Conservation (phyloP, 2,329 filamentous ascomycete genomes). For the Penicillium sp. region DNA sequence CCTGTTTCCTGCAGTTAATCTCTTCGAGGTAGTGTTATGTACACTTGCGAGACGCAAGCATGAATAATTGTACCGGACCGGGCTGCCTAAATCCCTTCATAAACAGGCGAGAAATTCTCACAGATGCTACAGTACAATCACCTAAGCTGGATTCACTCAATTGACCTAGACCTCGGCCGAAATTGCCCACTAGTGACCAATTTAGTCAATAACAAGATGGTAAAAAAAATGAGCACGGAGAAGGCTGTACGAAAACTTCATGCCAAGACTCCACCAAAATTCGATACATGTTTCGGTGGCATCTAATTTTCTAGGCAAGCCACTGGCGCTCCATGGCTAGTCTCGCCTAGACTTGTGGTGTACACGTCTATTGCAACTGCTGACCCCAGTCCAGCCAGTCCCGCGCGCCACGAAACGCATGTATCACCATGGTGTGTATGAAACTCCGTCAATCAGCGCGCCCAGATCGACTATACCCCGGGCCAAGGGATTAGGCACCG, state of each 20-base stretch:
- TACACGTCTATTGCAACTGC: conserved; percentile 5
- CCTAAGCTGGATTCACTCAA: background rate
- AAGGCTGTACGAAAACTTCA: background rate
- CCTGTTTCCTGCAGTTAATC: background rate
- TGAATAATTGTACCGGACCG: background rate
- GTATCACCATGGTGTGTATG: background rate
- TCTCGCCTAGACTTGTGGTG: conserved; percentile 4
- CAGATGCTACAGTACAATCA: background rate
- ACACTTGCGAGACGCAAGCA: background rate
- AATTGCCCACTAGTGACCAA: background rate
- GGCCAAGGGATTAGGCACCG: background rate
- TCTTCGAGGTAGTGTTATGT: background rate
- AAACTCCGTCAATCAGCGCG: conserved; percentile 15
- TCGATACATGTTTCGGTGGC: background rate
- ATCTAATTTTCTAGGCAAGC: background rate
- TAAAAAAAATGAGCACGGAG: background rate
- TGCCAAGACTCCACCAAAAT: background rate
- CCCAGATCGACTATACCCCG: background rate
- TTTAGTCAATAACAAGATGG: background rate
- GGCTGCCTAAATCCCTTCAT: background rate
- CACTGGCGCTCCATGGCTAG: background rate
- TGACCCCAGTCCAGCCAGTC: background rate
- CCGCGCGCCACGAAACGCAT: conserved; percentile 1
- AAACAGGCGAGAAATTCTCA: background rate
- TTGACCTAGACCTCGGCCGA: background rate